Percentiles rank a stretch among this genome's conserved stretches.
phyloP scores from a whole-genome alignment of 2,329 filamentous ascomycete species.

The Teratosphaeria viscida region DNA sequence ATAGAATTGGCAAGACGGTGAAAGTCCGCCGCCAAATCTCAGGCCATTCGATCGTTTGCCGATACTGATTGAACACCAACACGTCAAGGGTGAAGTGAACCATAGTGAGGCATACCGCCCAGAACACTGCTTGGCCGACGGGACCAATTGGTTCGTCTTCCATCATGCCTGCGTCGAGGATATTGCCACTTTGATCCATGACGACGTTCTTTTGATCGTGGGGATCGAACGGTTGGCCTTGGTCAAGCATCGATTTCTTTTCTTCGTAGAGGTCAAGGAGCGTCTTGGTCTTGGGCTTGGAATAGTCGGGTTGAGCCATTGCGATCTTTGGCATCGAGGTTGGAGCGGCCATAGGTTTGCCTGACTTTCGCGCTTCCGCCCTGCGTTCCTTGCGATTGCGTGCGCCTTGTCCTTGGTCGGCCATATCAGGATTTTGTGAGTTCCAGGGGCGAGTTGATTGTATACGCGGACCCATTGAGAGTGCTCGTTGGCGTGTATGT shows the following conservation, averaged over 20 bases:
- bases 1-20: conserved; percentile 34
- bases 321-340: conserved; percentile 46
- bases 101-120: conserved; percentile 51
- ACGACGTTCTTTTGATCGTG: conserved; percentile 21
- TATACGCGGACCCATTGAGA: background rate
- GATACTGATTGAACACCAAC: conserved; percentile 68
- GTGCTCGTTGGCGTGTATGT: too few species aligned
- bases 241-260: conserved; percentile 35
- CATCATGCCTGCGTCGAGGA: conserved; percentile 25
- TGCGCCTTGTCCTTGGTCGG: conserved; percentile 13
- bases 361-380: conserved; percentile 25
- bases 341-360: conserved; percentile 24
- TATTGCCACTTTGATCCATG: conserved; percentile 25
- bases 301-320: conserved; percentile 59
- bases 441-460: background rate
- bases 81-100: conserved; percentile 71
- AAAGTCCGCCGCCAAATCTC: conserved; percentile 44
- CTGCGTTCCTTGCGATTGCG: conserved; percentile 38
- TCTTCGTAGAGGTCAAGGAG: conserved; percentile 64
- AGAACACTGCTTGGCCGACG: conserved; percentile 38
- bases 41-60: conserved; percentile 52
- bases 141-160: conserved; percentile 37
- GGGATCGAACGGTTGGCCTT: conserved; percentile 43
- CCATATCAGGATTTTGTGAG: conserved; percentile 4
- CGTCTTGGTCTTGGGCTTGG: conserved; percentile 53